Percentiles rank a stretch among this genome's conserved stretches.
Conservation (phyloP, 768 basidiomycete genomes). For the Collybiopsis confluens region DNA sequence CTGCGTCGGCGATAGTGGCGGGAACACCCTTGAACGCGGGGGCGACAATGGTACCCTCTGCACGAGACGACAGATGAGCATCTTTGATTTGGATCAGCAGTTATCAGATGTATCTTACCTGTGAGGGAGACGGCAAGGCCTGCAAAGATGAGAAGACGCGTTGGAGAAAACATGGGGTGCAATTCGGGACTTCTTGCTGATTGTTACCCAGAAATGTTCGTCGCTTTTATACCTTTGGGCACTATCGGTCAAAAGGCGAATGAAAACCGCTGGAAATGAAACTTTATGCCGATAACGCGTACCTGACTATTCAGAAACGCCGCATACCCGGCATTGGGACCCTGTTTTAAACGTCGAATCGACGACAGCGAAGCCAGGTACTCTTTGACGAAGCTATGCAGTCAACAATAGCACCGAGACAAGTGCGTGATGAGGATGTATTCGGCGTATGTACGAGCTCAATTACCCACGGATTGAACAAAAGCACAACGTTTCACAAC, state of each 20-base stretch:
- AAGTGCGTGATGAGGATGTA: too few species aligned
- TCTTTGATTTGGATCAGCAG: too few species aligned
- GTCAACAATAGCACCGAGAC: too few species aligned
- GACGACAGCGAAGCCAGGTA: slow-evolving; percentile 4
- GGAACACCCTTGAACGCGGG: slow-evolving; percentile 4
- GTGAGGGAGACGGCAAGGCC: background rate
- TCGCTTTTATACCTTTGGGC: background rate
- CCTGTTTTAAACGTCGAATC: slow-evolving; percentile 1
- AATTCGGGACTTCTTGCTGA: background rate
- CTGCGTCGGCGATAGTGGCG: background rate
- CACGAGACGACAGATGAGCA: background rate
- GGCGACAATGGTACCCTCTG: background rate
- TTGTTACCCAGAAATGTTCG: background rate
- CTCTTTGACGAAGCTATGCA: background rate
- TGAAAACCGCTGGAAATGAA: too few species aligned
- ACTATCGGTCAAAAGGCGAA: background rate
- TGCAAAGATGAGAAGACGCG: slow-evolving; percentile 2
- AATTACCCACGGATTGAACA: too few species aligned
- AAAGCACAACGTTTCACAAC: too few species aligned
- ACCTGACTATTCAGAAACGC: too few species aligned
- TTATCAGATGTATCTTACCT: too few species aligned
- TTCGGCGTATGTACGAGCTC: too few species aligned
- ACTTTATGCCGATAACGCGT: too few species aligned
- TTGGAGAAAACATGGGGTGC: slow-evolving; percentile 1
- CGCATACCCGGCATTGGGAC: background rate